These are phyloP conservation scores for Ramalina peruviana DNA, from an alignment of 495 filamentous ascomycete species.

Conservation along the genomic window DNA sequence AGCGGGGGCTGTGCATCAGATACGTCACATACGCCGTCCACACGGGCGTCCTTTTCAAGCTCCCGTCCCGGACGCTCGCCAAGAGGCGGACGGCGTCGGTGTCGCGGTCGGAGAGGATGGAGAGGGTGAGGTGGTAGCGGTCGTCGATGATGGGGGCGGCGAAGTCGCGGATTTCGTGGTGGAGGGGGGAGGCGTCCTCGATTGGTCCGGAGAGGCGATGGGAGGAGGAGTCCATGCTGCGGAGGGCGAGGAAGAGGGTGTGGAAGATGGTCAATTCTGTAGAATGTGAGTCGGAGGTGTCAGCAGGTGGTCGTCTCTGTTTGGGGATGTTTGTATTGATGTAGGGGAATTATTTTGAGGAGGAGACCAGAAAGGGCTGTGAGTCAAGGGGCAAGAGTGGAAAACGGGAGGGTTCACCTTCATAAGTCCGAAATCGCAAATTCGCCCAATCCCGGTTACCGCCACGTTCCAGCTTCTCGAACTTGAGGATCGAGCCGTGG, in stretches of 20 bases:
- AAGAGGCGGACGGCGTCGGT: slow-evolving; percentile 46
- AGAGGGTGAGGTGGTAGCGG: slow-evolving; percentile 50
- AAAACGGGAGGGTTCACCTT: neutral
- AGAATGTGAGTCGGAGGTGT: slow-evolving; percentile 1
- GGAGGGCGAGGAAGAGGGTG: slow-evolving; percentile 58
- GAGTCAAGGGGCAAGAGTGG: slow-evolving; percentile 7
- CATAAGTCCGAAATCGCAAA: neutral
- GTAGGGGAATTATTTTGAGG: neutral
- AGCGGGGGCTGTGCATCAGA: slow-evolving; percentile 38
- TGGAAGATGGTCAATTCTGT: slow-evolving; percentile 67
- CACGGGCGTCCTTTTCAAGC: slow-evolving; percentile 35
- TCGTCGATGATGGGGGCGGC: slow-evolving; percentile 47
- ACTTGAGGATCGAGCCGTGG: slow-evolving; percentile 35
- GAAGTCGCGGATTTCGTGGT: neutral
- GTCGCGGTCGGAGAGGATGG: slow-evolving; percentile 51
- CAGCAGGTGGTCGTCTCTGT: neutral
- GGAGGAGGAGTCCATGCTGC: slow-evolving; percentile 47
- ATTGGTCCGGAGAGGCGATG: slow-evolving; percentile 18
- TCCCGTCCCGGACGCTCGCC: neutral
- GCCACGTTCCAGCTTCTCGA: slow-evolving; percentile 35
- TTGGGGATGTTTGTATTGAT: neutral
- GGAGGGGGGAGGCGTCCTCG: slow-evolving; percentile 5
- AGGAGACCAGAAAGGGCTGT: neutral
- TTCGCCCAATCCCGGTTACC: slow-evolving; percentile 7
- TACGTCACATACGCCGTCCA: slow-evolving; percentile 69